These are phyloP conservation scores for Micractinium conductrix DNA, from an alignment of 139 green algal genomes.

Conservation along the genomic window DNA sequence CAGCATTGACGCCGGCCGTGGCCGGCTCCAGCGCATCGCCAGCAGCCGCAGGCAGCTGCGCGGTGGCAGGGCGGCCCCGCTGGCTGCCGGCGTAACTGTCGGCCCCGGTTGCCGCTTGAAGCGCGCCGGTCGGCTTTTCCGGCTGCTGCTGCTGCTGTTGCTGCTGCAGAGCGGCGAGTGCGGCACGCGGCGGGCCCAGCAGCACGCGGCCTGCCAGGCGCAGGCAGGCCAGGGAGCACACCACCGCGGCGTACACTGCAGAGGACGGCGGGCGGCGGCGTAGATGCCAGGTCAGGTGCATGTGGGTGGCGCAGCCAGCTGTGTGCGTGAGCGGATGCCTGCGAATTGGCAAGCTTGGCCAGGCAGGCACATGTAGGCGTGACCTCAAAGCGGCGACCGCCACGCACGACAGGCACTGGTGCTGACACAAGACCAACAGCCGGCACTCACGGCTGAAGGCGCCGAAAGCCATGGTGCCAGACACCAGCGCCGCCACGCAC, in stretches of 20 bases:
- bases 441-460: slow-evolving; percentile 4
- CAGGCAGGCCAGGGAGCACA: background rate
- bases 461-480: background rate
- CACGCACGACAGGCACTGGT: background rate
- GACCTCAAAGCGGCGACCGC: too few species aligned
- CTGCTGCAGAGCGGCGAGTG: background rate
- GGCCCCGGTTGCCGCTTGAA: too few species aligned
- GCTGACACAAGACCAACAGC: background rate
- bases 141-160: slow-evolving; percentile 4
- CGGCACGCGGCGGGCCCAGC: background rate
- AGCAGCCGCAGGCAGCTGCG: too few species aligned
- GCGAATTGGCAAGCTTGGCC: background rate
- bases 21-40: too few species aligned
- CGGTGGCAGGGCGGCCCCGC: too few species aligned
- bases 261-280: background rate
- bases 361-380: background rate
- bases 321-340: too few species aligned
- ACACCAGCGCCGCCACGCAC: background rate
- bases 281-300: too few species aligned
- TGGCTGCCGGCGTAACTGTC: too few species aligned
- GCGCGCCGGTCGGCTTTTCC: background rate
- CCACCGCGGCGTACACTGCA: slow-evolving; percentile 4
- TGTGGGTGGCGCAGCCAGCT: too few species aligned
- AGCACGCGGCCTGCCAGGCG: slow-evolving; percentile 1
- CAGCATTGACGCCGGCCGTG: too few species aligned